Evolutionary conservation across 2,329 filamentous ascomycete genomes (phyloP), one percentile per base, ranked within the genome.

Genomic region (Pseudomassariella vexata): DNA sequence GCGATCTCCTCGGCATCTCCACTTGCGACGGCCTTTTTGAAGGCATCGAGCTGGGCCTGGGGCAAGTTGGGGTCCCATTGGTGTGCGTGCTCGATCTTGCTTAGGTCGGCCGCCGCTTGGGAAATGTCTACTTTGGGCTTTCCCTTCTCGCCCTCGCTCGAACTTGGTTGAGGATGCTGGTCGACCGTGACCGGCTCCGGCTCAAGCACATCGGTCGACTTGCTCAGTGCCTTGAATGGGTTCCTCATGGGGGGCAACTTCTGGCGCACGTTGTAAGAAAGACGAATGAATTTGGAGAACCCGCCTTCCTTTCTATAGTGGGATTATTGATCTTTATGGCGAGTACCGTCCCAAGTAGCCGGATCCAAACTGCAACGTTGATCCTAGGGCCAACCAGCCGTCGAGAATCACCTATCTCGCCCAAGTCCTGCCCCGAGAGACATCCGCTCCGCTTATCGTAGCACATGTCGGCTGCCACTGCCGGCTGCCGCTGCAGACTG

Each of bases 31-130:
- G 50, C 53, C 19, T 49, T 44, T 31, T 53, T 44, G 23, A 57
- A 37, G 27, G 49, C 48, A 8, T 56, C 51, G 17, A 53, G 37
- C 38, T 56, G 57, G 26, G 52, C 57, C 8, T 43, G 34, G 1
- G 57, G 48, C 5, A 59, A 39, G 24, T 59, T 57, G 2, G 56
- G 51, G 16, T 59, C 56, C 46, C 50, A 57, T 37, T 54, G 49
- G 30, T 59, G 58, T 4, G 49, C 42, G 24, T 50, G 44, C 14
- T 49, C 46, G 15, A 60, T 50, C 36, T 48, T 48, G 21, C 53
- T 41, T 15, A 57, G 46, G 20, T 53, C 50, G 5, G 37, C 38
- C 9, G 46, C 41, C 8, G 50, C 43, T 18, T 43, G 44, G 2
- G 44, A 30, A 14, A 47, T 32, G 23, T 51, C 45, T 20, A 45